phyloP scores from a whole-genome alignment of 176 grass and related monocot species.

The Luzula sylvatica region DNA sequence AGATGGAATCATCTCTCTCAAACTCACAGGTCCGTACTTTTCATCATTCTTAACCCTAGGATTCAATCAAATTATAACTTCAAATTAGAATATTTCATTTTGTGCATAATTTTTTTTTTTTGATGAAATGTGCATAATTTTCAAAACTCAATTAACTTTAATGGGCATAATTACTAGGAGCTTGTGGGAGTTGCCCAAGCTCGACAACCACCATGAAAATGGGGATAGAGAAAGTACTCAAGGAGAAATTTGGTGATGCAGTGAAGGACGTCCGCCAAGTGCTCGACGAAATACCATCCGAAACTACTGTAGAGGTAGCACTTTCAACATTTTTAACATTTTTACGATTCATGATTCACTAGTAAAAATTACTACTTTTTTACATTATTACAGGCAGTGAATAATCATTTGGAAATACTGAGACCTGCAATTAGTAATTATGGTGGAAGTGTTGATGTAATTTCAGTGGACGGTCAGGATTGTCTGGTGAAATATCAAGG shows the following conservation, averaged over 20 bases:
- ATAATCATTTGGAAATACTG: conserved; percentile 90
- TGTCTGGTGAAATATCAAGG: conserved; percentile 78
- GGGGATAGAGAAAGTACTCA: conserved; percentile 86
- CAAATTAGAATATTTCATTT: too few species aligned
- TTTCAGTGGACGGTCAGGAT: conserved; percentile 58
- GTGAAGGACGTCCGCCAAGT: conserved; percentile 68
- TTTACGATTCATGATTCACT: neutral
- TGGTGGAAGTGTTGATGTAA: conserved; percentile 67
- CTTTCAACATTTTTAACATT: neutral
- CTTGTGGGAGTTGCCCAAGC: conserved; percentile 84
- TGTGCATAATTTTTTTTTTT: too few species aligned
- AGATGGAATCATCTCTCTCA: conserved; percentile 78
- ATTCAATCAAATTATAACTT: neutral
- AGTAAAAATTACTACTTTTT: neutral
- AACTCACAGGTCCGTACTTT: conserved; percentile 68
- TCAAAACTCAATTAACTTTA: neutral
- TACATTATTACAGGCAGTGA: conserved; percentile 55
- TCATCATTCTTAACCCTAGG: neutral
- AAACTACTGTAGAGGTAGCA: conserved; percentile 46
- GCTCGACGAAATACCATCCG: conserved; percentile 26
- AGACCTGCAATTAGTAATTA: conserved; percentile 85
- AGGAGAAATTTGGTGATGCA: conserved; percentile 89
- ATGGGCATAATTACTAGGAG: conserved; percentile 35
- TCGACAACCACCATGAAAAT: conserved; percentile 94
- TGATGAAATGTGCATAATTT: too few species aligned